Conservation (phyloP, 139 green algal species). For the Monoraphidium neglectum region DNA sequence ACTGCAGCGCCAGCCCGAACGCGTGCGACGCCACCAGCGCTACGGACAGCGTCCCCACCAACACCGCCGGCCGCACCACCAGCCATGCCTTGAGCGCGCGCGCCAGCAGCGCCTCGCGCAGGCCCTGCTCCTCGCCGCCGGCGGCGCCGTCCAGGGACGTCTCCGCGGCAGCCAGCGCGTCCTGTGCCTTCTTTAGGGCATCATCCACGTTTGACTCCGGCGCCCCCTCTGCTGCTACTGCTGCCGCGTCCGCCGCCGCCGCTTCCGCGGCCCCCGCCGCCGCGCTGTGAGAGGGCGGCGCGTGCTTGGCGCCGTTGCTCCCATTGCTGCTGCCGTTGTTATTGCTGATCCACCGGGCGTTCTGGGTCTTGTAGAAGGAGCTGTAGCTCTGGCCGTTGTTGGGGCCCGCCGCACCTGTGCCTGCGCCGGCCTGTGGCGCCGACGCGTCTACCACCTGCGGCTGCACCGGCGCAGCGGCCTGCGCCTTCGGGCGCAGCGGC, state of each 20-base stretch:
- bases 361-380: too few relatives aligned
- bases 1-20: conserved; percentile 54
- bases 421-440: too few relatives aligned
- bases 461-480: too few relatives aligned
- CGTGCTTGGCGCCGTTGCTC: too few relatives aligned
- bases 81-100: neutral
- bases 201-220: conserved; percentile 9
- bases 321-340: too few relatives aligned
- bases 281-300: neutral
- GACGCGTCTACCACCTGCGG: too few relatives aligned
- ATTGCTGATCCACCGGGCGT: too few relatives aligned
- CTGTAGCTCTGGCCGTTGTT: too few relatives aligned
- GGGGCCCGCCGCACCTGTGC: too few relatives aligned
- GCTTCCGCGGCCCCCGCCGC: neutral
- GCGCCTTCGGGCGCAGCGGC: too few relatives aligned
- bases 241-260: neutral
- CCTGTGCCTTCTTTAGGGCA: conserved; percentile 22
- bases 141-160: neutral
- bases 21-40: conserved; percentile 52
- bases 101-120: neutral
- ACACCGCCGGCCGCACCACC: neutral
- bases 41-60: neutral
- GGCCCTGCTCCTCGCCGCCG: conserved; percentile 11
- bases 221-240: neutral
- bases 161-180: conserved; percentile 20